These are phyloP conservation scores for bread wheat (Triticum aestivum) DNA, from an alignment of 176 grass and related monocot genomes.

Conservation along the genomic window IWGSC_CS_RefSeq_v2.1 NC_057796.1:289029849-289030348, in stretches of 20 bases:
- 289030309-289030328: neutral
- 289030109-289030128: neutral
- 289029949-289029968: neutral
- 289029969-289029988: neutral
- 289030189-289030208: neutral
- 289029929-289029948: slow-evolving; percentile 22
- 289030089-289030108: neutral
- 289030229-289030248: neutral
- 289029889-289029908: neutral
- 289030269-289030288: neutral
- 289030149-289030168: neutral
- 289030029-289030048: neutral
- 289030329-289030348: neutral
- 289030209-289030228: slow-evolving; percentile 15
- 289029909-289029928: neutral
- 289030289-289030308: neutral
- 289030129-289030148: slow-evolving; percentile 10
- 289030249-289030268: neutral
- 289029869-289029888: neutral
- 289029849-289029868: neutral
- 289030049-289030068: neutral
- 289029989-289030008: neutral
- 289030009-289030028: neutral
- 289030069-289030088: neutral
- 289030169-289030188: neutral